Percentiles rank a stretch among this genome's conserved stretches.
Conservation (phyloP, 441 rosid species). For the Croton setiger region DNA sequence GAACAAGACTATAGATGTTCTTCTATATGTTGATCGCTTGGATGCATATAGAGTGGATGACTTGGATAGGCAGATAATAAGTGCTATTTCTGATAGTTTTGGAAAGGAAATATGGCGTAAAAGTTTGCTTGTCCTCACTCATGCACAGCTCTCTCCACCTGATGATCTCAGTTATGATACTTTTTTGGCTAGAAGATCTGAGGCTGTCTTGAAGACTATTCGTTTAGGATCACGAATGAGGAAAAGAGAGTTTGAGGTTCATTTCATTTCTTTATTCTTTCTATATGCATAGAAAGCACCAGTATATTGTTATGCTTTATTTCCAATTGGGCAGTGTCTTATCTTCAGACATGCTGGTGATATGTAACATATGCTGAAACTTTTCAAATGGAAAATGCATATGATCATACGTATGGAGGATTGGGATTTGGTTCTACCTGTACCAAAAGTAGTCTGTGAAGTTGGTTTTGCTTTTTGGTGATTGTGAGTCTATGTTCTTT, state of each 20-base stretch:
- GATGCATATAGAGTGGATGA: slow-evolving; percentile 98
- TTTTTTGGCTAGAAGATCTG: slow-evolving; percentile 68
- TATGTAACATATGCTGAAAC: slow-evolving; percentile 2
- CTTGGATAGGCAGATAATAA: slow-evolving; percentile 75
- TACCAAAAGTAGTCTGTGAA: background rate
- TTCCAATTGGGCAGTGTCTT: background rate
- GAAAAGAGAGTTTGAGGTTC: slow-evolving; percentile 61
- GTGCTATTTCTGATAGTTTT: slow-evolving; percentile 70
- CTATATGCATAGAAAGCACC: background rate
- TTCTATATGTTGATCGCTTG: slow-evolving; percentile 86
- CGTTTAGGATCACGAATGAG: slow-evolving; percentile 53
- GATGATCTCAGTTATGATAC: slow-evolving; percentile 70
- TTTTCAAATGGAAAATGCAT: slow-evolving; percentile 12
- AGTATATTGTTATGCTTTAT: background rate
- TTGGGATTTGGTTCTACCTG: background rate
- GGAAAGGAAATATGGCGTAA: slow-evolving; percentile 82
- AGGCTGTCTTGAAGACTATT: slow-evolving; percentile 63
- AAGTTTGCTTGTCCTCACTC: slow-evolving; percentile 81
- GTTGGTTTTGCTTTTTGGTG: background rate
- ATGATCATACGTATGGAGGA: background rate
- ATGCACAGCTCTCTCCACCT: slow-evolving; percentile 88
- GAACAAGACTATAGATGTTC: slow-evolving; percentile 76
- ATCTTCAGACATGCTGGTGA: background rate
- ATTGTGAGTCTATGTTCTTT: background rate
- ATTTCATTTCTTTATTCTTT: slow-evolving; percentile 12